Evolutionary conservation across 495 filamentous ascomycete genomes (phyloP).

Genomic region (Bathelium albidoporum): DNA sequence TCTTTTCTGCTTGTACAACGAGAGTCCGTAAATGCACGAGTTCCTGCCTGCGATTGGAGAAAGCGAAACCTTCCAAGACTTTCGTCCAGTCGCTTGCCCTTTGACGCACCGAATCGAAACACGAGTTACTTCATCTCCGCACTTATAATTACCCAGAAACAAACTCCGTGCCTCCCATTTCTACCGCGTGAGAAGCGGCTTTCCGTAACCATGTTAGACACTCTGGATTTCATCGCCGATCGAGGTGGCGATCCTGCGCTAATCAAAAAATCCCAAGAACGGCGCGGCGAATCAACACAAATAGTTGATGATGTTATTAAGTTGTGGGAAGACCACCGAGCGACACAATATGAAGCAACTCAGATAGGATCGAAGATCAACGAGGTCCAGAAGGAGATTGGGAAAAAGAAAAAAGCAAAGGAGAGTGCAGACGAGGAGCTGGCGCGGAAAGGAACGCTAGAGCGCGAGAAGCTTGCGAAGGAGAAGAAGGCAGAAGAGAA

Average conservation of each 20-base stretch:
- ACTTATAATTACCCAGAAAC: background rate
- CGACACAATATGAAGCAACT: conserved; percentile 65
- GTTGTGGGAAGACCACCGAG: conserved; percentile 77
- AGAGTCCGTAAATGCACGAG: too few relatives aligned
- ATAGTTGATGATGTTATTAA: conserved; percentile 83
- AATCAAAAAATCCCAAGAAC: conserved; percentile 81
- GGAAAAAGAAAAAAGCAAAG: conserved; percentile 88
- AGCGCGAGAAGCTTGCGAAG: conserved; percentile 68
- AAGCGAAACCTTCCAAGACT: too few relatives aligned
- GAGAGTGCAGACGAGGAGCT: conserved; percentile 70
- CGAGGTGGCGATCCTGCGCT: conserved; percentile 79
- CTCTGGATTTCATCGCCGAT: conserved; percentile 72
- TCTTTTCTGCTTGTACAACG: too few relatives aligned
- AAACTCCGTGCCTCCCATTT: background rate
- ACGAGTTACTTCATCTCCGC: too few relatives aligned
- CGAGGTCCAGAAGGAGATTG: conserved; percentile 78
- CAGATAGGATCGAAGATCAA: conserved; percentile 79
- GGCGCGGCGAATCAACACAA: conserved; percentile 66
- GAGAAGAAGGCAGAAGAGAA: conserved; percentile 65
- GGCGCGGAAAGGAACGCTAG: conserved; percentile 60
- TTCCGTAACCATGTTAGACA: conserved; percentile 56
- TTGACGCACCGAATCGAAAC: too few relatives aligned
- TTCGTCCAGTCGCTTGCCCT: too few relatives aligned
- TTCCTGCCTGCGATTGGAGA: too few relatives aligned
- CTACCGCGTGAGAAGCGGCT: background rate